Evolutionary conservation across 2,329 filamentous ascomycete genomes (phyloP), one percentile per base, ranked within the genome.

Genomic region (Aspergillus pseudoglaucus): DNA sequence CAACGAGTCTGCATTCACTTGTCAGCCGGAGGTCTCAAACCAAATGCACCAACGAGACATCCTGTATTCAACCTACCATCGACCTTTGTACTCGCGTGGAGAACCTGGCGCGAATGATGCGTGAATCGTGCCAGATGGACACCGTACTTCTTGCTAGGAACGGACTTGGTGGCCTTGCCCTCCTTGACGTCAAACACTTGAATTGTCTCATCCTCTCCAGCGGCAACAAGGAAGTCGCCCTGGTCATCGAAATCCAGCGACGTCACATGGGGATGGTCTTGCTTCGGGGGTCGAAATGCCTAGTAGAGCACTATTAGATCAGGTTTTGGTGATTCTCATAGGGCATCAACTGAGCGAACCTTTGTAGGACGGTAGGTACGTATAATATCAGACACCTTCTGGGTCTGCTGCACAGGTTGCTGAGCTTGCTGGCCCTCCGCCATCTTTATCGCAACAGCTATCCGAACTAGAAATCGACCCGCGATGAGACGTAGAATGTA

Each of bases 191-290:
- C 95, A 74, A 94, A 98, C 27, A 98, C 84, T 63, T 97, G 90
- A 53, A 98, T 87, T 3, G 88, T 94, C 66, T 96, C 90, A 68
- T 98, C 93, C 72, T 88, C 90, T 57, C 90, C 88, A 5, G 90
- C 88, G 0, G 90, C 88, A 70, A 98, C 89, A 50, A 94, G 80
- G 44, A 91, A 87, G 68, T 96, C 90, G 67, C 93, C 93, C 39
- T 88, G 86, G 72, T 97, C 90, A 68, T 97, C 90, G 65, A 95
- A 98, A 73, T 98, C 91, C 59, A 98, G 81, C 1, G 91, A 97
- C 7, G 93, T 86, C 50, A 96, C 82, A 55, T 83, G 78, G 44
- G 56, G 59, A 46, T 52, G 54, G 38, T 70, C 72, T 56, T 64
- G 65, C 58, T 69, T 74, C 40, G 59, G 54, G 37, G 57, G 59